Evolutionary conservation across 805 yeast genomes (phyloP), one percentile per base, ranked within the genome.

Genomic region (Candida michaelii): DNA sequence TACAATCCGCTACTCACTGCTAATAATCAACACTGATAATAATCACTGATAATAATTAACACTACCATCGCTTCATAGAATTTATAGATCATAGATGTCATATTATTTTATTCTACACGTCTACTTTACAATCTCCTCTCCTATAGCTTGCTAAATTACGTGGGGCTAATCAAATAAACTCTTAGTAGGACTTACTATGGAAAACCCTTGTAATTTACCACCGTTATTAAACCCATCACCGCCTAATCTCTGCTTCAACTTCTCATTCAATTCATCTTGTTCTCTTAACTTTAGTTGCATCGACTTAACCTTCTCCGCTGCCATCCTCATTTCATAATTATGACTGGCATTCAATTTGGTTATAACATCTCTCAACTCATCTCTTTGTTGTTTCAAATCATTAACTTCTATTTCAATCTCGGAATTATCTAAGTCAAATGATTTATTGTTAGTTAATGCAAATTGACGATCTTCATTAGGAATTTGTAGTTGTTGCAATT

Each of bases 351-450:
- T 64, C 49, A 70, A 54, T 46, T 68, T 64, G 17, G 65, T 58
- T 23, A 70, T 61, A 40, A 61, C 62, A 39, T 68, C 73, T 27
- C 74, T 52, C 36, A 70, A 58, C 47, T 70, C 76, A 36, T 70
- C 74, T 16, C 74, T 49, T 48, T 70, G 76, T 14, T 38, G 46
- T 39, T 54, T 58, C 41, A 60, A 52, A 18, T 49, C 43, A 9
- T 34, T 39, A 13, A 60, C 54, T 45, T 59, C 63, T n/a, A 52
- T 47, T 27, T 52, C 41, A 4, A 43, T 30, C 32, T 40, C 37
- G 3, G 21, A 14, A 9, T 43, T 37, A 27, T 48, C 46, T 12
- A 41, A 23, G 13, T 41, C 40, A 17, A 29, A 17, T 5, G 27
- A 12, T 25, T 25, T 25, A 30, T 30, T 36, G 9, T 31, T 7